phyloP scores from a whole-genome alignment of 2,329 filamentous ascomycete genomes.

The Graphilbum ipis-grandicollis region DNA sequence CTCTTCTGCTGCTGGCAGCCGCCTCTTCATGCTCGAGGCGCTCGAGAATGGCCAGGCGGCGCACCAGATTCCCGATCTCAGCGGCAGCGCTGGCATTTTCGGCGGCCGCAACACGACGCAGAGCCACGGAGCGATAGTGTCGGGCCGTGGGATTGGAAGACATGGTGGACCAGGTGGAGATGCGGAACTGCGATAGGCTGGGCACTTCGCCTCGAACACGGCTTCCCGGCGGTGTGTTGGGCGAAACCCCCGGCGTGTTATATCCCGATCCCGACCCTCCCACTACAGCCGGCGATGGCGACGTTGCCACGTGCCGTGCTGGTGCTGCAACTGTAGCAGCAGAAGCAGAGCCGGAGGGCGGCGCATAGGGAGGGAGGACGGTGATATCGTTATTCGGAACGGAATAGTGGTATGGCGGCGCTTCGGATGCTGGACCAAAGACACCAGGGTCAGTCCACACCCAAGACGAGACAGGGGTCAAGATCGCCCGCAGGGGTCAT shows the following conservation, averaged over 20 bases:
- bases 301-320: no score
- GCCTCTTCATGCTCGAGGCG: conserved; percentile 19
- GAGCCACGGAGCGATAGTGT: conserved; percentile 47
- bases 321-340: conserved; percentile 1
- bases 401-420: conserved; percentile 45
- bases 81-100: conserved; percentile 18
- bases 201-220: conserved; percentile 18
- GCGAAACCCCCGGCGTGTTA: no score
- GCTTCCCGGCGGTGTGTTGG: conserved; percentile 18
- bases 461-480: no score
- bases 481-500: background rate
- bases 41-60: conserved; percentile 17
- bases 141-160: conserved; percentile 36
- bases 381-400: conserved; percentile 21
- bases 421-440: conserved; percentile 46
- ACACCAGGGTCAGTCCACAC: no score
- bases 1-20: conserved; percentile 4
- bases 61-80: conserved; percentile 12
- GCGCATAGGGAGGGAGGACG: conserved; percentile 31
- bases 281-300: no score
- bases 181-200: conserved; percentile 34
- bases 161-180: conserved; percentile 40
- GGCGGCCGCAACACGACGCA: conserved; percentile 36
- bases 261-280: no score
- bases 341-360: background rate